These are phyloP conservation scores for Tetrahymena thermophila DNA, from an alignment of 73 alveolate species.

Conservation along the genomic window DNA sequence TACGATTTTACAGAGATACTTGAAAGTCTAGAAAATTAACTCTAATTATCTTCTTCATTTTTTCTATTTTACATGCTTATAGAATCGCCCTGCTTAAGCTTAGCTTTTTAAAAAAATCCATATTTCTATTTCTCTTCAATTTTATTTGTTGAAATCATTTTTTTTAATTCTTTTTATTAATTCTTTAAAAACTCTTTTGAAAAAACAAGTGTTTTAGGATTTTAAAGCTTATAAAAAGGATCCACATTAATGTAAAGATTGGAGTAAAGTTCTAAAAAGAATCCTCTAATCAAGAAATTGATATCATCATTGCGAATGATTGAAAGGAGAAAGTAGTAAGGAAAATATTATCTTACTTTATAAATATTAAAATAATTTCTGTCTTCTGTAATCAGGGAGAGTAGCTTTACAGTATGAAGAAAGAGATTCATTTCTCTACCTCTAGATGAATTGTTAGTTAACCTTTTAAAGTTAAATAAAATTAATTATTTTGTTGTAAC, in stretches of 20 bases:
- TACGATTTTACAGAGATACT: background rate
- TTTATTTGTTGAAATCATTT: too few species aligned
- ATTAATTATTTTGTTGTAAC: background rate
- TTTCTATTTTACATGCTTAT: too few species aligned
- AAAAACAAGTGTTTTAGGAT: background rate
- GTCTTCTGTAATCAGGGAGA: background rate
- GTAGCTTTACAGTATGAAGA: background rate
- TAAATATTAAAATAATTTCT: background rate
- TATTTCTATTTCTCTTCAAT: background rate
- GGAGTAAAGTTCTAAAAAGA: background rate
- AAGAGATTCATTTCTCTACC: background rate
- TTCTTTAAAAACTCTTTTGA: background rate
- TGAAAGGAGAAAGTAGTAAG: background rate
- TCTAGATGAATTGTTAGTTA: background rate
- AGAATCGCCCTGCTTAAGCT: background rate
- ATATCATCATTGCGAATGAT: background rate
- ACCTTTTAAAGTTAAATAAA: background rate
- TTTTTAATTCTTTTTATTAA: background rate
- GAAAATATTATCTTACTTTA: background rate
- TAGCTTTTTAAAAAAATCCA: background rate
- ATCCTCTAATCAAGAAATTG: background rate
- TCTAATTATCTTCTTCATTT: background rate
- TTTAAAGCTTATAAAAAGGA: background rate
- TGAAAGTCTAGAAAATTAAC: background rate
- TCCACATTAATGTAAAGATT: background rate